Conservation (phyloP, 2,329 filamentous ascomycete species). For the Alternaria alternata region DNA sequence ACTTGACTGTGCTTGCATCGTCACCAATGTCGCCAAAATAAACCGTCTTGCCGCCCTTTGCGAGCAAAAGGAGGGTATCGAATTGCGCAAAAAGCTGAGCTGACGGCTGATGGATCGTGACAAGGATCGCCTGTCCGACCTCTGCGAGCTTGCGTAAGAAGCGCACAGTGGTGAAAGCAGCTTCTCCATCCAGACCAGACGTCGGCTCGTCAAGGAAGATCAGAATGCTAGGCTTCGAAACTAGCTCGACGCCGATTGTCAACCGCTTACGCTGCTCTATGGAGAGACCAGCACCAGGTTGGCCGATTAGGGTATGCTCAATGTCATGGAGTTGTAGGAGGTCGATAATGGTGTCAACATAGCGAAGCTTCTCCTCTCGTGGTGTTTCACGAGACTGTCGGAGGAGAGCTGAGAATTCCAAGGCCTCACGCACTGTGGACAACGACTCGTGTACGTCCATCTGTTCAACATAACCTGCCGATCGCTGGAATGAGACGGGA, state of each 20-base stretch:
- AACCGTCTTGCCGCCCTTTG: constrained; percentile 74
- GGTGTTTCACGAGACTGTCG: constrained; percentile 64
- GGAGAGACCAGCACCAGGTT: neutral
- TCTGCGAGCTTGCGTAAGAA: constrained; percentile 86
- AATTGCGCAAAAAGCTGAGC: constrained; percentile 90
- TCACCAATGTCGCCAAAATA: constrained; percentile 81
- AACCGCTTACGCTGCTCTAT: constrained; percentile 65
- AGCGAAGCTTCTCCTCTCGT: constrained; percentile 32
- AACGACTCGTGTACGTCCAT: constrained; percentile 66
- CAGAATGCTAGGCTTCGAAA: constrained; percentile 37
- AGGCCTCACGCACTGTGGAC: constrained; percentile 66
- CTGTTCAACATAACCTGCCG: constrained; percentile 66
- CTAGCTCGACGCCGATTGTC: constrained; percentile 62
- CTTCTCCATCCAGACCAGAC: constrained; percentile 80
- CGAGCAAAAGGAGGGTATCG: constrained; percentile 77
- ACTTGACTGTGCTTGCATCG: constrained; percentile 68
- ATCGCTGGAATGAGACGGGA: constrained; percentile 82
- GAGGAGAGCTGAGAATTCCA: constrained; percentile 67
- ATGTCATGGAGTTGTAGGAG: constrained; percentile 53
- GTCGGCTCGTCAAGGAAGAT: constrained; percentile 74
- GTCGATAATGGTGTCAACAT: constrained; percentile 7
- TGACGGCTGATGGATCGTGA: constrained; percentile 93
- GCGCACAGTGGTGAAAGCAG: constrained; percentile 85
- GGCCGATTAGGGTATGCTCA: constrained; percentile 9
- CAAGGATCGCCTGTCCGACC: constrained; percentile 80